Percentiles rank a stretch among this genome's conserved stretches.
Evolutionary conservation across 306 rosid species (phyloP).

Genomic region (Vicia sativa): DNA sequence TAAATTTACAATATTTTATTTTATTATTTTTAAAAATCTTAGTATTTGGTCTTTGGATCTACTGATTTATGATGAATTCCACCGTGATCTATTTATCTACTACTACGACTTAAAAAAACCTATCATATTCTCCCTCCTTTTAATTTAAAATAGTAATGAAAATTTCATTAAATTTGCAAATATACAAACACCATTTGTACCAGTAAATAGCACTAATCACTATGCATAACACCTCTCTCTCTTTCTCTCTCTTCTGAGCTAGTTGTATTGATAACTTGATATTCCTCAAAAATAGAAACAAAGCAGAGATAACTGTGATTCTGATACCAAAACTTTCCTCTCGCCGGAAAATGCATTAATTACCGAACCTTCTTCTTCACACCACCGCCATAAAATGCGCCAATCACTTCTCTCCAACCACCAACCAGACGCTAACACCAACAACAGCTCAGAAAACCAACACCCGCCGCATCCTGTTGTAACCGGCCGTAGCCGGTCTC

Average conservation of each 20-base stretch:
- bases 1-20: no score
- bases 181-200: background rate
- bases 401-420: conserved; percentile 50
- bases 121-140: background rate
- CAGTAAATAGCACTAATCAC: background rate
- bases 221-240: background rate
- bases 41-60: no score
- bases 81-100: no score
- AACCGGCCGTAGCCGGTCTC: conserved; percentile 50
- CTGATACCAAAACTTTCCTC: background rate
- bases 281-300: conserved; percentile 33
- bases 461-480: conserved; percentile 30
- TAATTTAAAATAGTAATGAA: background rate
- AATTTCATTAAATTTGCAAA: background rate
- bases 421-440: conserved; percentile 28
- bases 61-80: no score
- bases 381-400: conserved; percentile 65
- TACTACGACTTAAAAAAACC: no score
- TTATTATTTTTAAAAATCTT: no score
- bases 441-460: conserved; percentile 27
- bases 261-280: background rate
- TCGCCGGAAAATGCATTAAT: conserved; percentile 44
- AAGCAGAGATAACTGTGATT: background rate
- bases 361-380: conserved; percentile 10
- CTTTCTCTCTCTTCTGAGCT: conserved; percentile 25